phyloP scores from a whole-genome alignment of 208 protist genomes.

The Trichomonas tenax region DNA sequence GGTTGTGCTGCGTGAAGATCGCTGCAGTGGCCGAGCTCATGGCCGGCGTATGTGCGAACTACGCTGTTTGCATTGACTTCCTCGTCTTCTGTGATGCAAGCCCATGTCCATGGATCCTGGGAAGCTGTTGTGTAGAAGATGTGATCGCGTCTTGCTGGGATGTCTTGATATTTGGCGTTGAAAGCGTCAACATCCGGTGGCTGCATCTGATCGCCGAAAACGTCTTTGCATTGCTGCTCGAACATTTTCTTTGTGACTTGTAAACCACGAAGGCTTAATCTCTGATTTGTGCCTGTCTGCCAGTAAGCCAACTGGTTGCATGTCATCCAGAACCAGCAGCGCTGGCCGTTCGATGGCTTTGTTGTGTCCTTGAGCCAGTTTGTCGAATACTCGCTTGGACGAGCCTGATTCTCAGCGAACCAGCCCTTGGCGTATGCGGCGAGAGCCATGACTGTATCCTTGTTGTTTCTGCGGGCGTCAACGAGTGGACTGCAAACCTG shows the following conservation, averaged over 20 bases:
- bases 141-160: not conserved
- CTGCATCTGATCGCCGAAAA: not conserved
- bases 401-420: not conserved
- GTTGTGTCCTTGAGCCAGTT: not conserved
- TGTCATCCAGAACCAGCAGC: slow-evolving; percentile 18
- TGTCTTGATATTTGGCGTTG: not conserved
- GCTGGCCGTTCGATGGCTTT: not conserved
- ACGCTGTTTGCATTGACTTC: not conserved
- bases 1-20: not conserved
- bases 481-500: not conserved
- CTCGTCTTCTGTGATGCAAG: not conserved
- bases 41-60: not conserved
- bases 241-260: not conserved
- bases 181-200: not conserved
- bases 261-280: not conserved
- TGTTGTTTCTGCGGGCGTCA: not conserved
- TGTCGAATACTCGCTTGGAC: not conserved
- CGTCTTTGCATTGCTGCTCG: not conserved
- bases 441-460: not conserved
- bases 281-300: not conserved
- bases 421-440: not conserved
- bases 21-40: not conserved
- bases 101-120: slow-evolving; percentile 8
- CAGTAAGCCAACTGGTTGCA: not conserved
- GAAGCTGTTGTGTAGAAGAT: not conserved